phyloP scores from a whole-genome alignment of 2,329 filamentous ascomycete species.

The Colletotrichum incanum region DNA sequence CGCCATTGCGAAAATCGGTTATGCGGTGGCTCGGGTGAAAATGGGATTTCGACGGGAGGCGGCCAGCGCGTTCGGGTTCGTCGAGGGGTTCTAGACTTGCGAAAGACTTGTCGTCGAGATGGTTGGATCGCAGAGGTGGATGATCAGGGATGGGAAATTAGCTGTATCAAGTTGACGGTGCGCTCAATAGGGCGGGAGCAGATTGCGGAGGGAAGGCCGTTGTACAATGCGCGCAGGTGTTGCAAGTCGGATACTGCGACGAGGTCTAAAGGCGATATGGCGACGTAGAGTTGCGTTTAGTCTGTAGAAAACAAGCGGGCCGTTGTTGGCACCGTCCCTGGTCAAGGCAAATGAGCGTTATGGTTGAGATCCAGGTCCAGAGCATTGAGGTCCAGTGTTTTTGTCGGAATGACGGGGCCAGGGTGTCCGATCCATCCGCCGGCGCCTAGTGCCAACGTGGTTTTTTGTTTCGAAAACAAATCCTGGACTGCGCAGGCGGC shows the following conservation, averaged over 20 bases:
- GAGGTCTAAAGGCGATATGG: slow-evolving; percentile 15
- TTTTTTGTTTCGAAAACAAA: slow-evolving; percentile 21
- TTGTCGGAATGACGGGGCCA: slow-evolving; percentile 35
- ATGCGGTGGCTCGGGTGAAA: background rate
- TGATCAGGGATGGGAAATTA: slow-evolving; percentile 20
- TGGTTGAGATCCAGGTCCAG: slow-evolving; percentile 1
- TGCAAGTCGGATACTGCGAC: background rate
- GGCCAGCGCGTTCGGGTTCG: slow-evolving; percentile 27
- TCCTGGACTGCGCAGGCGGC: background rate
- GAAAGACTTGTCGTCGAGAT: slow-evolving; percentile 1
- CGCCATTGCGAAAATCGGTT: slow-evolving; percentile 64
- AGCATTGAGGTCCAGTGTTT: background rate
- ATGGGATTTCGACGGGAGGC: background rate
- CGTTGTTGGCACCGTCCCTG: slow-evolving; percentile 1
- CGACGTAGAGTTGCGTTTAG: background rate
- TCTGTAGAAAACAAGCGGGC: slow-evolving; percentile 7
- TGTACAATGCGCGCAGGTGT: slow-evolving; percentile 21
- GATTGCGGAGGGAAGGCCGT: slow-evolving; percentile 9
- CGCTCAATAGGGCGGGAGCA: background rate
- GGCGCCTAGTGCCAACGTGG: slow-evolving; percentile 24
- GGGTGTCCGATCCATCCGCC: slow-evolving; percentile 39
- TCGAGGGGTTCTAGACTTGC: slow-evolving; percentile 8
- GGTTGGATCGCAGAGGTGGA: slow-evolving; percentile 4
- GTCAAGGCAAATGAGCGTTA: slow-evolving; percentile 7
- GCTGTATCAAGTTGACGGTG: slow-evolving; percentile 7